Evolutionary conservation across 106 monocot genomes (phyloP).

Genomic region (Phalaenopsis aphrodite): DNA sequence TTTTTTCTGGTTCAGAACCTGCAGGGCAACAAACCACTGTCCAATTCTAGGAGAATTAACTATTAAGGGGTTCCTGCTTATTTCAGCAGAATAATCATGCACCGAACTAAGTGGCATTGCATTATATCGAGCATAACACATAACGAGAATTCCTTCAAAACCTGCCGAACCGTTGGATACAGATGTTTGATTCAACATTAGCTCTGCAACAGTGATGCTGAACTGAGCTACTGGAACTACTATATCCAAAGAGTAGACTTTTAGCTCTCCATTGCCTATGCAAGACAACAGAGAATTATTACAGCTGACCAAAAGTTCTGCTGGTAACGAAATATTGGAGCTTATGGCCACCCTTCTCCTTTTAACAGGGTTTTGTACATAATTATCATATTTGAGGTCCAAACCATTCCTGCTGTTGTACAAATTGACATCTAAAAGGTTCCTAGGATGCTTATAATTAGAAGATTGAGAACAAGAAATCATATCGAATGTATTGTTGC

Average conservation of each 20-base stretch:
- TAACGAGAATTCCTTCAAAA: conserved; percentile 30
- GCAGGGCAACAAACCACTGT: conserved; percentile 64
- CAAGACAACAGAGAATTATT: conserved; percentile 50
- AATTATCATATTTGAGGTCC: background rate
- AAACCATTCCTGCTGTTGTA: conserved; percentile 4
- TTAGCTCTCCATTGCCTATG: conserved; percentile 36
- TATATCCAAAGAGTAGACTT: conserved; percentile 62
- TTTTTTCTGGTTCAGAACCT: conserved; percentile 42
- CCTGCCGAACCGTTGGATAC: conserved; percentile 14
- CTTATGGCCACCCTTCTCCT: conserved; percentile 15
- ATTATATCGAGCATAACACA: conserved; percentile 72
- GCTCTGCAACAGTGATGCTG: conserved; percentile 25
- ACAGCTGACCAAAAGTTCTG: conserved; percentile 42
- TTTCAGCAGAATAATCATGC: conserved; percentile 65
- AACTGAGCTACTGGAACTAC: conserved; percentile 34
- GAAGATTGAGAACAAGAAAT: conserved; percentile 49
- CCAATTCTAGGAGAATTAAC: conserved; percentile 61
- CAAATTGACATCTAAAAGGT: conserved; percentile 28
- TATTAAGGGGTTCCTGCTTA: conserved; percentile 44
- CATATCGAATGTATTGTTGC: conserved; percentile 60
- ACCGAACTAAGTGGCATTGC: conserved; percentile 45
- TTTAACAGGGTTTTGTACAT: background rate
- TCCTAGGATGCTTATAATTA: conserved; percentile 25
- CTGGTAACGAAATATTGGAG: conserved; percentile 9
- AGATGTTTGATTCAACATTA: conserved; percentile 28